Conservation (phyloP, 2,329 filamentous ascomycete species). For the Dothistroma septosporum region DNA sequence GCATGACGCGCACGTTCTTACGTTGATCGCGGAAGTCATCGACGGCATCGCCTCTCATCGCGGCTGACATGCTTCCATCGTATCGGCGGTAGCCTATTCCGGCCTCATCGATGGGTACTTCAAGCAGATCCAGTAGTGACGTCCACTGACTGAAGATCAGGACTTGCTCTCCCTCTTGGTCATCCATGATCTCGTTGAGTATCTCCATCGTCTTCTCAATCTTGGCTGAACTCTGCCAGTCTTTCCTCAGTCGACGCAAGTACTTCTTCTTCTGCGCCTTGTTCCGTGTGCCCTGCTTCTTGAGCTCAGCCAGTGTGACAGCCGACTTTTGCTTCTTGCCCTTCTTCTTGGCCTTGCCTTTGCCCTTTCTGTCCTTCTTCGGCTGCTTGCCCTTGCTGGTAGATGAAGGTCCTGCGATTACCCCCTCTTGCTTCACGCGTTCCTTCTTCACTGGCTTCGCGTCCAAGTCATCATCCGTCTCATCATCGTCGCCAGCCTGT, state of each 20-base stretch:
- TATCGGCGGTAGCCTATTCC: slow-evolving; percentile 63
- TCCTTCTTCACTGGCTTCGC: slow-evolving; percentile 12
- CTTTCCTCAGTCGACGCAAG: slow-evolving; percentile 61
- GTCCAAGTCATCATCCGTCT: slow-evolving; percentile 19
- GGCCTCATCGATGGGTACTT: slow-evolving; percentile 63
- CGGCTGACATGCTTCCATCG: slow-evolving; percentile 69
- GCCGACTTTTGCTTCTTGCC: slow-evolving; percentile 33
- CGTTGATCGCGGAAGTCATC: slow-evolving; percentile 61
- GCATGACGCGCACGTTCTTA: slow-evolving; percentile 60
- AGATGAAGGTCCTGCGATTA: slow-evolving; percentile 14
- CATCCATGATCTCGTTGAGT: slow-evolving; percentile 47
- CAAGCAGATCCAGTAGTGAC: slow-evolving; percentile 69
- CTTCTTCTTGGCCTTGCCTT: slow-evolving; percentile 38
- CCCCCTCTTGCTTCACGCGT: slow-evolving; percentile 5
- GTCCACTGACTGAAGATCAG: slow-evolving; percentile 83
- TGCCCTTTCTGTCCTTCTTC: slow-evolving; percentile 11
- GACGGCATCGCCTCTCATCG: slow-evolving; percentile 63
- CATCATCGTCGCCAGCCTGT: slow-evolving; percentile 19
- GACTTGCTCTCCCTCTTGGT: slow-evolving; percentile 63
- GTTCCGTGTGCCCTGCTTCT: slow-evolving; percentile 62
- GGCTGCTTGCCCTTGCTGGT: slow-evolving; percentile 12
- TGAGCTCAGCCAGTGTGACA: slow-evolving; percentile 60
- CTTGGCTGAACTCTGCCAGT: slow-evolving; percentile 72
- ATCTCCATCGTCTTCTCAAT: slow-evolving; percentile 66
- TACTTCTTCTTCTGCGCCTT: slow-evolving; percentile 64